Evolutionary conservation across 495 filamentous ascomycete genomes (phyloP).

Genomic region (Penicillium odoratum): DNA sequence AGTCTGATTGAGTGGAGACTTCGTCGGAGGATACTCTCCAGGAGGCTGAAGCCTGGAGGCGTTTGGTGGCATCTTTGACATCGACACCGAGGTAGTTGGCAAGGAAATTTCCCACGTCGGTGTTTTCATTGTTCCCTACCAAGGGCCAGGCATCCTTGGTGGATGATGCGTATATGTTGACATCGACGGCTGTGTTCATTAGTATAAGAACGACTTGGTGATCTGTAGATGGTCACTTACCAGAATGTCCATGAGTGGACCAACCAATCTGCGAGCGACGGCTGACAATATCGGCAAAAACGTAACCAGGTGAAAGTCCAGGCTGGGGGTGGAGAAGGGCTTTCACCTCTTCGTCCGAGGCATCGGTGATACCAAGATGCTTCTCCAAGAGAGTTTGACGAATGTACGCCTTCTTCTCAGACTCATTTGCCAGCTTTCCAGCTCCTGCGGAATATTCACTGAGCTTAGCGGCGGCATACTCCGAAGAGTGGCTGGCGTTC

Average conservation of each 20-base stretch:
- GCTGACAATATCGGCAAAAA: constrained; percentile 85
- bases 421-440: constrained; percentile 21
- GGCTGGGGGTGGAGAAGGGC: constrained; percentile 56
- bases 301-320: constrained; percentile 43
- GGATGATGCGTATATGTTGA: constrained; percentile 81
- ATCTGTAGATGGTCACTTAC: constrained; percentile 17
- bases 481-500: constrained; percentile 76
- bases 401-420: constrained; percentile 52
- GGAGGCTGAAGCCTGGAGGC: constrained; percentile 60
- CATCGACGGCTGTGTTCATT: constrained; percentile 63
- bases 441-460: constrained; percentile 48
- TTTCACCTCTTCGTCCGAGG: constrained; percentile 68
- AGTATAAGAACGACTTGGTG: constrained; percentile 8
- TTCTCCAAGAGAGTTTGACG: constrained; percentile 57
- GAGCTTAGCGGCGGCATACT: constrained; percentile 64
- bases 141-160: constrained; percentile 50
- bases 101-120: constrained; percentile 82
- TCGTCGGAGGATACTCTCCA: constrained; percentile 22
- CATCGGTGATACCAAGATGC: constrained; percentile 75
- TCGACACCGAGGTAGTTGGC: constrained; percentile 77
- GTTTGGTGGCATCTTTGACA: constrained; percentile 69
- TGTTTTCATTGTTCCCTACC: constrained; percentile 91
- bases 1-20: constrained; percentile 12
- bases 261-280: constrained; percentile 87
- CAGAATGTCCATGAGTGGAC: constrained; percentile 87